Evolutionary conservation across 2,329 filamentous ascomycete species (phyloP).

Genomic region (Lizonia empirigonia): DNA sequence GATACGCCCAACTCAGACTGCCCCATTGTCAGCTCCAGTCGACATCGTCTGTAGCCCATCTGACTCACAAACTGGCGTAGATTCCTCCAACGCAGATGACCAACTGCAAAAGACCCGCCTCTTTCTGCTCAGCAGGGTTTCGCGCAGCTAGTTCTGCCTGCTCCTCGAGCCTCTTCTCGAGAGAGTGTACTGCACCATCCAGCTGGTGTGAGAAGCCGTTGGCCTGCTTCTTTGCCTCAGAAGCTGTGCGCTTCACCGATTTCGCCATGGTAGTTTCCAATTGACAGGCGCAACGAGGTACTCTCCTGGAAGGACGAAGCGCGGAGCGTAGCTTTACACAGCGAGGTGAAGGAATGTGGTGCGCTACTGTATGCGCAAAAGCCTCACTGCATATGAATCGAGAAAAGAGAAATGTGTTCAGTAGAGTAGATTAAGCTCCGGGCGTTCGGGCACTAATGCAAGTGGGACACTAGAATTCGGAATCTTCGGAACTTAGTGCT

Average conservation of each 20-base stretch:
- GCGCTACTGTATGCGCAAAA: not conserved
- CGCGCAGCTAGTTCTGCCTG: slow-evolving; percentile 40
- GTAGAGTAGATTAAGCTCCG: slow-evolving; percentile 29
- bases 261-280: slow-evolving; percentile 33
- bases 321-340: not conserved
- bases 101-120: slow-evolving; percentile 72
- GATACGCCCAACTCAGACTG: slow-evolving; percentile 89
- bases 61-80: slow-evolving; percentile 86
- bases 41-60: too few species aligned
- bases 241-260: slow-evolving; percentile 35
- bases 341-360: not conserved
- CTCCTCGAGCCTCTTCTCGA: slow-evolving; percentile 41
- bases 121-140: slow-evolving; percentile 43
- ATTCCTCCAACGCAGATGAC: slow-evolving; percentile 91
- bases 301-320: not conserved
- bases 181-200: slow-evolving; percentile 33
- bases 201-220: slow-evolving; percentile 32
- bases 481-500: slow-evolving; percentile 6
- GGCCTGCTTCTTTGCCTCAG: slow-evolving; percentile 29
- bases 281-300: not conserved
- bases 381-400: too few species aligned
- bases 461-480: slow-evolving; percentile 27
- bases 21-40: slow-evolving; percentile 9
- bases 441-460: slow-evolving; percentile 36
- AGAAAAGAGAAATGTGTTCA: too few species aligned